Evolutionary conservation across 2,329 filamentous ascomycete genomes (phyloP), one percentile per base, ranked within the genome.

Genomic region (Colletotrichum truncatum): DNA sequence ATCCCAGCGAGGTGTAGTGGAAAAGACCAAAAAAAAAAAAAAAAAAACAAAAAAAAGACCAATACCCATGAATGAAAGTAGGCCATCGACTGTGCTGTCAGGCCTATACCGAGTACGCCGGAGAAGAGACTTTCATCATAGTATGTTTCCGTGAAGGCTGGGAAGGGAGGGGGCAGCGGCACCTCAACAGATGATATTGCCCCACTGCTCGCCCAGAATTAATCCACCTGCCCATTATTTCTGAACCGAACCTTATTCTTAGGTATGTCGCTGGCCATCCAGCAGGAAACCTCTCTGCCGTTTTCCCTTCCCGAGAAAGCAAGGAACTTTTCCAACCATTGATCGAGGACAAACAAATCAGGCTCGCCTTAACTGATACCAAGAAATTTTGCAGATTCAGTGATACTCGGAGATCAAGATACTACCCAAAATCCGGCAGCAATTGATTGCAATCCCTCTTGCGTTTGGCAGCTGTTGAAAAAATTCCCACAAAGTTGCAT

Each of bases 301-400:
- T 28, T 38, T 52, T 30, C 39, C 25, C 28, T 28, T 45, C 16
- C 32, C 25, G 48, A 63, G 57, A 64, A 65, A 45, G 62, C 61
- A 60, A 46, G 26, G 28, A 65, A 55, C 43, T 59, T 67, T 67
- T 67, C 51, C 61, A 67, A 67, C 21, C 61, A 46, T 61, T 28
- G 21, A 32, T 32, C 39, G 48, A 55, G 26, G 49, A 65, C 61
- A 46, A 21, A 21, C 54, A 39, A 12, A 8, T n/a, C 38, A 32
- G 18, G n/a, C 45, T 16, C 25, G 30, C 16, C n/a, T 48, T 34
- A 28, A 36, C 41, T 45, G 28, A 30, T 21, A 46, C 64, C 46
- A 64, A 64, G 38, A 66, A 59, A 53, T 34, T 52, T 54, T 39
- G 46, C 32, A 48, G 10, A 48, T 38, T 48, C 52, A 59, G 49